phyloP scores from a whole-genome alignment of 192 early-diverging fungal genomes.

The Dissophora globulifera region DNA sequence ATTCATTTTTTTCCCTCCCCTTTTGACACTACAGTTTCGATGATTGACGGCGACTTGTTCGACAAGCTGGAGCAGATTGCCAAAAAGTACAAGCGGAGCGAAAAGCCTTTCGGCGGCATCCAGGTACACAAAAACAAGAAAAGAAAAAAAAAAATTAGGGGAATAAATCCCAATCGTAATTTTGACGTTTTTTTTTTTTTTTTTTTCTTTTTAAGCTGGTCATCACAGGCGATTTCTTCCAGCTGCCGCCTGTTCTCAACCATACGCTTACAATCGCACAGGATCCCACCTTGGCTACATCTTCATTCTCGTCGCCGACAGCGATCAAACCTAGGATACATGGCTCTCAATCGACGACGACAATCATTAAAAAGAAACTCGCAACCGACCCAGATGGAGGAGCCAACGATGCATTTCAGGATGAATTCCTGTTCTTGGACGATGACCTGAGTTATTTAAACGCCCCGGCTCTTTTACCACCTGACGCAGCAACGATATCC shows the following conservation, averaged over 20 bases:
- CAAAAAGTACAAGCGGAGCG: conserved; percentile 38
- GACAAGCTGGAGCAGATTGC: conserved; percentile 80
- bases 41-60: conserved; percentile 78
- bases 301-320: neutral
- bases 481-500: neutral
- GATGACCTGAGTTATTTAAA: neutral
- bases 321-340: neutral
- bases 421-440: neutral
- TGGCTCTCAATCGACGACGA: conserved; percentile 8
- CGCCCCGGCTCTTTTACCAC: neutral
- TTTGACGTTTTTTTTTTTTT: neutral
- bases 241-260: conserved; percentile 74
- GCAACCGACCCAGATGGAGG: neutral
- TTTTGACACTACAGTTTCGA: conserved; percentile 61
- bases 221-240: conserved; percentile 82
- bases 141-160: no score
- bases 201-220: conserved; percentile 36
- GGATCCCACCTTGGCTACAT: neutral
- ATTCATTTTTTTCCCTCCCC: neutral
- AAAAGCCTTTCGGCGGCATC: conserved; percentile 77
- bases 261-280: no score
- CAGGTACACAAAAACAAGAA: no score
- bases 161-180: no score
- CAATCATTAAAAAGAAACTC: conserved; percentile 20
- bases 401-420: neutral